These are phyloP conservation scores for Ceratocystis ficicola DNA, from an alignment of 2,329 filamentous ascomycete species.

Conservation along the genomic window DNA sequence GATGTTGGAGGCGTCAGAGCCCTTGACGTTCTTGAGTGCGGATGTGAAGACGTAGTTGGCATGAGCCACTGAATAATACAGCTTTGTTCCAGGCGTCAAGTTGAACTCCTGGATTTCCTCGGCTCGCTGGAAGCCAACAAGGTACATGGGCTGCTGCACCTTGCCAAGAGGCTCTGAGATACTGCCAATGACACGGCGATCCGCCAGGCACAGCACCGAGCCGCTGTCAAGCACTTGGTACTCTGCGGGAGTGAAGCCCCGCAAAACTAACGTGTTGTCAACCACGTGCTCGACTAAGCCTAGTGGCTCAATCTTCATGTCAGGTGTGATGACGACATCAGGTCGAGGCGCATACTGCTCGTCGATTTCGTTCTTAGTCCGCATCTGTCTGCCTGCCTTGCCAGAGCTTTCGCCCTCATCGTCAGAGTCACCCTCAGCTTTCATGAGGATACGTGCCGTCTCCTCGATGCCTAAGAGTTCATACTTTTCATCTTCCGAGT, in stretches of 20 bases:
- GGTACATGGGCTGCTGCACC: conserved; percentile 77
- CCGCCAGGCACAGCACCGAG: conserved; percentile 66
- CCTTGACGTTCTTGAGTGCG: conserved; percentile 64
- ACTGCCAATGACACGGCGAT: conserved; percentile 65
- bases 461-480: conserved; percentile 69
- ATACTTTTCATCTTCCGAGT: conserved; percentile 51
- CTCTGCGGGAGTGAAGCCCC: conserved; percentile 65
- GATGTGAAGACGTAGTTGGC: conserved; percentile 80
- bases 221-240: conserved; percentile 75
- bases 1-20: conserved; percentile 86
- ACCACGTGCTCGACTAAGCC: conserved; percentile 67
- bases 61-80: conserved; percentile 68
- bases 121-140: conserved; percentile 58
- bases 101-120: conserved; percentile 56
- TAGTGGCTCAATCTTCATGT: conserved; percentile 65
- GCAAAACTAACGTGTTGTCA: conserved; percentile 66
- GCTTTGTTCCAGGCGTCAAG: conserved; percentile 52
- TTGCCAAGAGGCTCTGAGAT: conserved; percentile 78
- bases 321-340: conserved; percentile 60
- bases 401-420: conserved; percentile 46
- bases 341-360: conserved; percentile 60
- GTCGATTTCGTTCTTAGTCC: conserved; percentile 68
- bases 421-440: conserved; percentile 65
- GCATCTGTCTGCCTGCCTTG: conserved; percentile 38
- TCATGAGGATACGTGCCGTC: conserved; percentile 74